Evolutionary conservation across 441 rosid species (phyloP).

Genomic region (Euphorbia schlechtendalii): DNA sequence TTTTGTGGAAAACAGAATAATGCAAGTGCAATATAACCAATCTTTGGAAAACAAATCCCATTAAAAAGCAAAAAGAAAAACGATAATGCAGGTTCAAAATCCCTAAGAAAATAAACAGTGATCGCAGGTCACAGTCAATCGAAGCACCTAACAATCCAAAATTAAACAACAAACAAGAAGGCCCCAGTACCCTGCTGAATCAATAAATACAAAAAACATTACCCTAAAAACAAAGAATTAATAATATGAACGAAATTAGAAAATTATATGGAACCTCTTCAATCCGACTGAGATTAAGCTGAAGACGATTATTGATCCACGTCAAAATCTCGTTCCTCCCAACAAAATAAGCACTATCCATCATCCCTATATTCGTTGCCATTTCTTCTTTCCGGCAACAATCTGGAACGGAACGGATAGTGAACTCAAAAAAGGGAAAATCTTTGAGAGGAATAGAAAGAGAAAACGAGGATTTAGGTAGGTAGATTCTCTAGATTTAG

Average conservation of each 20-base stretch:
- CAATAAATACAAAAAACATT: neutral
- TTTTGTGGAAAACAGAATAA: neutral
- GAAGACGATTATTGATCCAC: conserved; percentile 91
- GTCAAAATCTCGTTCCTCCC: conserved; percentile 89
- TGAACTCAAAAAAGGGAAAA: conserved; percentile 1
- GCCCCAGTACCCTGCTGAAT: neutral
- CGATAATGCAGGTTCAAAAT: neutral
- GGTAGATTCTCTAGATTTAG: neutral
- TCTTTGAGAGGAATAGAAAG: neutral
- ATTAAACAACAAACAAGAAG: neutral
- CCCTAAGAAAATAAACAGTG: neutral
- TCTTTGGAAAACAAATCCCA: neutral
- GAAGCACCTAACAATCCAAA: conserved; percentile 5
- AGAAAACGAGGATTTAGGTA: neutral
- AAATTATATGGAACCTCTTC: conserved; percentile 54
- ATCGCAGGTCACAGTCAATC: neutral
- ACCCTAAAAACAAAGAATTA: neutral
- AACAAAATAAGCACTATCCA: conserved; percentile 96
- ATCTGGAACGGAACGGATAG: neutral
- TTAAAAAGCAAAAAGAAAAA: neutral
- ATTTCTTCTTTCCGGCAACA: conserved; percentile 22
- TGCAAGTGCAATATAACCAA: neutral
- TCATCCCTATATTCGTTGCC: conserved; percentile 90
- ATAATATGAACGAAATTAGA: too few relatives aligned
- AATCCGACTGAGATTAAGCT: conserved; percentile 78